Percentiles rank a stretch among this genome's conserved stretches.
Evolutionary conservation across 495 filamentous ascomycete genomes (phyloP).

Genomic region (Friedmanniomyces endolithicus): DNA sequence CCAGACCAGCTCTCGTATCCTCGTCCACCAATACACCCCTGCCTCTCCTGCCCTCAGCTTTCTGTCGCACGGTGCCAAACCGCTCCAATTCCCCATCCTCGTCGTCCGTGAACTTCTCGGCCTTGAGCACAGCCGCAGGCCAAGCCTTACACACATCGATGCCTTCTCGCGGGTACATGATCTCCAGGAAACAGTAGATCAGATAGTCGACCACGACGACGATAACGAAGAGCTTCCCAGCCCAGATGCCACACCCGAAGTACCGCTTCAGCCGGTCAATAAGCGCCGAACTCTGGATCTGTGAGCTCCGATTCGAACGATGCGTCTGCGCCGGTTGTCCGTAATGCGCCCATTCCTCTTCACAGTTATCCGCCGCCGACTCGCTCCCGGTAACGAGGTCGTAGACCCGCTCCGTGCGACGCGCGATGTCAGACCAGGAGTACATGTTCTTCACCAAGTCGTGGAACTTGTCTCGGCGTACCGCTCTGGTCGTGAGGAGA

Average conservation of each 20-base stretch:
- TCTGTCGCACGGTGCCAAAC: conserved; percentile 5
- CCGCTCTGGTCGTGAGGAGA: conserved; percentile 63
- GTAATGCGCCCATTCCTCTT: conserved; percentile 49
- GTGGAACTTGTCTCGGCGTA: conserved; percentile 87
- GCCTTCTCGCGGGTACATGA: conserved; percentile 66
- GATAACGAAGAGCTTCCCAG: conserved; percentile 89
- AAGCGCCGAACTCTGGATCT: conserved; percentile 53
- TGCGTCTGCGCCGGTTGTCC: conserved; percentile 55
- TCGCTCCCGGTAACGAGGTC: conserved; percentile 77
- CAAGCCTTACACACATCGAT: conserved; percentile 86
- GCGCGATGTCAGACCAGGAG: conserved; percentile 88
- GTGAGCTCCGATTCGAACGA: conserved; percentile 16
- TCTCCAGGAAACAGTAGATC: conserved; percentile 73
- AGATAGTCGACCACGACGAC: conserved; percentile 91
- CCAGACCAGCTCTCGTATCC: background rate
- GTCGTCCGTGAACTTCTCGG: background rate
- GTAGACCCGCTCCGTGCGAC: conserved; percentile 87
- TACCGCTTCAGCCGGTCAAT: conserved; percentile 92
- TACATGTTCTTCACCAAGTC: conserved; percentile 97
- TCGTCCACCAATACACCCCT: background rate
- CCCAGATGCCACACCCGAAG: conserved; percentile 99
- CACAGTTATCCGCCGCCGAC: conserved; percentile 68
- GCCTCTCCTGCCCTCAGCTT: background rate
- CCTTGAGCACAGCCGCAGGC: conserved; percentile 37
- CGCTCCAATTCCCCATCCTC: conserved; percentile 7